Base-by-base conservation (phyloP, 78 protist genomes). In the Guillardia theta region DNA sequence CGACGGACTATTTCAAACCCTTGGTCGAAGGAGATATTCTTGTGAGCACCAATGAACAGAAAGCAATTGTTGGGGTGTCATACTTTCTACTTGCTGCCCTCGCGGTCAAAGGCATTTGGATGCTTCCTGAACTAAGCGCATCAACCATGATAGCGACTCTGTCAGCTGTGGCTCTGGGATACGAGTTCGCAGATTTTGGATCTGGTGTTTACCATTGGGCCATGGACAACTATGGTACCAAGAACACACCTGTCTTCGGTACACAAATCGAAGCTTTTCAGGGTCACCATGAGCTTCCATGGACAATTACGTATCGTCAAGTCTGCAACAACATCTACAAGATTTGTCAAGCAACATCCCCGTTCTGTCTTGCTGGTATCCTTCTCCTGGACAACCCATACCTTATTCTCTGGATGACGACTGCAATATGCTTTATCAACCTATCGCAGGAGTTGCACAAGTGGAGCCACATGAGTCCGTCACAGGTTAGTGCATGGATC, bases 301-400 rank as follows among this genome's bases (percentile, higher is more conserved):
- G 83, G 83, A 70, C 83, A 43, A 70, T 70, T 43, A 70, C 83
- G 12, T 70, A 70, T 43, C 33, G 83, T 12, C 83, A 70, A 24
- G 5, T 70, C 83, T 27, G 70, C 70, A 58, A 70, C 83, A 70
- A 70, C 83, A 70, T 70, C 83, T 70, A 70, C 83, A 70, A 70
- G 83, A 70, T 70, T 43, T 70, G 83, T 43, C 78, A 64, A 33
- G 83, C 83, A 2, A 22, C 83, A 10, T 4, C 83, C 10, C 83
- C 83, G 36, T 70, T 70, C 6, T 70, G 41, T 6, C 27, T 58
- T 24, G 83, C 83, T 15, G 83, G 83, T 4, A 22, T 70, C 36
- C 8, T 33, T 22, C 6, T 70, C n/a, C 45, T 24, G 36, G 41
- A 70, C 83, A 70, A 70, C 41, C 41, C 83, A 15, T 70, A 36